Evolutionary conservation across 306 rosid species (phyloP).

Genomic region (Parietaria judaica): DNA sequence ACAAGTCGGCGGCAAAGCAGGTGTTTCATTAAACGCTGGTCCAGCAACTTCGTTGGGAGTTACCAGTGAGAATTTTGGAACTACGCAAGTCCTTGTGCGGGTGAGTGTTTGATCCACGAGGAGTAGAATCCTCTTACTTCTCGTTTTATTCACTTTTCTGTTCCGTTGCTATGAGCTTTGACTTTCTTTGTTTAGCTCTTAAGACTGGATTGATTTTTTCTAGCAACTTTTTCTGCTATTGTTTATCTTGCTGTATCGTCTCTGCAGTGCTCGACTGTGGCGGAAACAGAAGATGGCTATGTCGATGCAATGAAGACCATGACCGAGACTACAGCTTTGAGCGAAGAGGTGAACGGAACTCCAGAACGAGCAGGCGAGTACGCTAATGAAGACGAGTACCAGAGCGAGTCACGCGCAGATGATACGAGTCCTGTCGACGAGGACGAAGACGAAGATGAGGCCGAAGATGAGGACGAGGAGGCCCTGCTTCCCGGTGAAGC

Average conservation of each 20-base stretch:
- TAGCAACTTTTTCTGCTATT: neutral
- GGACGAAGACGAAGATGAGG: slow-evolving; percentile 37
- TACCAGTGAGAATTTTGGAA: slow-evolving; percentile 58
- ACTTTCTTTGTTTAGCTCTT: neutral
- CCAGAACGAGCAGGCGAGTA: slow-evolving; percentile 34
- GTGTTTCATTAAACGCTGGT: slow-evolving; percentile 33
- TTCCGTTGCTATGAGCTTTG: neutral
- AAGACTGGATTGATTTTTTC: neutral
- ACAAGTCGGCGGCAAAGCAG: slow-evolving; percentile 32
- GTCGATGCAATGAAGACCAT: slow-evolving; percentile 28
- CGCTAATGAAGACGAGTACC: slow-evolving; percentile 27
- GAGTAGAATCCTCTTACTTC: neutral
- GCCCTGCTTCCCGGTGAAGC: slow-evolving; percentile 64
- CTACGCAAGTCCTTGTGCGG: slow-evolving; percentile 44
- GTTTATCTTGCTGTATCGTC: neutral
- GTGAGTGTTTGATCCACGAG: slow-evolving; percentile 29
- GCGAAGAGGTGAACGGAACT: slow-evolving; percentile 91
- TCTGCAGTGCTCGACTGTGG: slow-evolving; percentile 41
- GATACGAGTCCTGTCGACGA: slow-evolving; percentile 27
- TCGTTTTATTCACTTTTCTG: neutral
- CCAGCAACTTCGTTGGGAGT: slow-evolving; percentile 55
- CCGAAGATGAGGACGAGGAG: slow-evolving; percentile 46
- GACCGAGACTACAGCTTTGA: slow-evolving; percentile 31
- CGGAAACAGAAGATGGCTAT: slow-evolving; percentile 29
- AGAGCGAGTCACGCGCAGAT: slow-evolving; percentile 51